Conservation (phyloP, 1,139 yeast species). For the Geotrichum candidum region DNA sequence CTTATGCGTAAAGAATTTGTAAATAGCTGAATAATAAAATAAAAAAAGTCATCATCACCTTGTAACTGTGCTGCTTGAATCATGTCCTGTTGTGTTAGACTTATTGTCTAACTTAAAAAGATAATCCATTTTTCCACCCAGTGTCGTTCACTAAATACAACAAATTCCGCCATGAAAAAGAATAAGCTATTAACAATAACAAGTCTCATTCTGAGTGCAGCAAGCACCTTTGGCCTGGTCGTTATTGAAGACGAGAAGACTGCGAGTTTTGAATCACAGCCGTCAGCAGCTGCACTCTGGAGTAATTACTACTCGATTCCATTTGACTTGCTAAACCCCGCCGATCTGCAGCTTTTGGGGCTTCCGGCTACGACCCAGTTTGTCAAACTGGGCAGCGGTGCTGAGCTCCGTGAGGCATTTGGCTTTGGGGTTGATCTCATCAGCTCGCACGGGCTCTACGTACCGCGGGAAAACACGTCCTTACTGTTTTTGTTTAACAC, state of each 20-base stretch:
- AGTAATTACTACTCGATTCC: conserved; percentile 22
- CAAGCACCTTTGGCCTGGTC: background rate
- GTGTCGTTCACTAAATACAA: background rate
- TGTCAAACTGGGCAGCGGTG: conserved; percentile 8
- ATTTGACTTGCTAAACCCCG: conserved; percentile 22
- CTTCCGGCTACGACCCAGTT: conserved; percentile 14
- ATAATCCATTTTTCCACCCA: background rate
- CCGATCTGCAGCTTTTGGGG: conserved; percentile 21
- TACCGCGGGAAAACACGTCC: conserved; percentile 24
- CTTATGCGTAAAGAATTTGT: background rate
- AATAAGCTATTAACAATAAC: background rate
- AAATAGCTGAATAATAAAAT: background rate
- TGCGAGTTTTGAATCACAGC: background rate
- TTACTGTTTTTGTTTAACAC: conserved; percentile 27
- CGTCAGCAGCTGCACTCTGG: conserved; percentile 16
- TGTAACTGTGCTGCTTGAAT: background rate
- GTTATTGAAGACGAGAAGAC: background rate
- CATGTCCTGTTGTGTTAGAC: background rate
- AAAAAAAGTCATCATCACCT: background rate
- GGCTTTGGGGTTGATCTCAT: conserved; percentile 20
- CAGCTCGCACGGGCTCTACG: conserved; percentile 19
- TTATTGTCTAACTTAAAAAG: background rate
- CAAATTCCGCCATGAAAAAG: background rate
- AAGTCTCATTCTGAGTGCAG: background rate
- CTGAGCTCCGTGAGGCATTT: conserved; percentile 17